Evolutionary conservation across 306 rosid species (phyloP), one percentile per base, ranked within the genome.

Genomic region (Cicer cuneatum): DNA sequence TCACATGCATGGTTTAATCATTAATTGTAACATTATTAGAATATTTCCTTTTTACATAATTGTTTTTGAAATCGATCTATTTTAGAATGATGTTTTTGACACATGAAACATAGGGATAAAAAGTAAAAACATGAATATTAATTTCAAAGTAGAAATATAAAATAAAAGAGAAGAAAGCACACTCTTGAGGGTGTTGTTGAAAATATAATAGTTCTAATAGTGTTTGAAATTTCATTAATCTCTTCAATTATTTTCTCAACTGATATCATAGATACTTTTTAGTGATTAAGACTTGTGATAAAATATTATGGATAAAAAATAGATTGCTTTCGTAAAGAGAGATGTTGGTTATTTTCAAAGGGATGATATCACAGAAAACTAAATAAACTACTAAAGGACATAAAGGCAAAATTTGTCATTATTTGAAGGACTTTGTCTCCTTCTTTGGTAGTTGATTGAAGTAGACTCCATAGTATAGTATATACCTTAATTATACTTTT

Each of bases 351-450:
- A 46, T 29, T 70, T 76, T 47, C 73, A 62, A 75, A 49, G 84
- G 64, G 42, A 2, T 67, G 10, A 59, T 58, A 33, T 60, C 71
- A 74, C 39, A 68, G 19, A 75, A 75, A 69, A 51, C 7, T 39
- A 46, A 70, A 56, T 64, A 58, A 29, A 58, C 41, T 11, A 58
- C 29, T 7, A 41, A 66, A 39, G 4, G 7, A 48, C 71, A 38
- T 19, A 83, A 83, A 75, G 84, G 77, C 47, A 21, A 66, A 66
- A 7, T 42, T 75, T 83, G 84, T 71, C 79, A 0, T 10, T 80
- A 71, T 76, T 5, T 45, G 62, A 66, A 48, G 24, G 76, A 77
- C 40, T 41, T 0, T 58, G 71, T 63, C 73, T 48, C 60, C 43
- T 24, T 64, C 70, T 41, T 81, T 53, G 64, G 37, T 46, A 37